These are phyloP conservation scores for Trametes elegans DNA, from an alignment of 768 basidiomycete genomes.

Conservation along the genomic window DNA sequence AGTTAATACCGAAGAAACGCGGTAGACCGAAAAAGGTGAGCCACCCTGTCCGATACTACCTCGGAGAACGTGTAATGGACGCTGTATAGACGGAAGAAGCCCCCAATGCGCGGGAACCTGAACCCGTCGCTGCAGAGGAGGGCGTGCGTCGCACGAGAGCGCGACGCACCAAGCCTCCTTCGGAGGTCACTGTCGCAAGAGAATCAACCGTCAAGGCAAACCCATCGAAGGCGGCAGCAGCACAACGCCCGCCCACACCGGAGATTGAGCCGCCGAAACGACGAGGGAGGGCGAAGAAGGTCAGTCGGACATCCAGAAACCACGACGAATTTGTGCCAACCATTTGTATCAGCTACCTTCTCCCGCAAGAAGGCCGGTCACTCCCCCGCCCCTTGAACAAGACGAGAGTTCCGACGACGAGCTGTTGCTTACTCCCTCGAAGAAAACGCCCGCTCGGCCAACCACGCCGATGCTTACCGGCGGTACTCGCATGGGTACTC, in stretches of 20 bases:
- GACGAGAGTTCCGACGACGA: slow-evolving; percentile 16
- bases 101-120: background rate
- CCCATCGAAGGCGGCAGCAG: too few species aligned
- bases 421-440: slow-evolving; percentile 12
- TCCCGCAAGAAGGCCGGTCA: background rate
- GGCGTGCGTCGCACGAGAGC: background rate
- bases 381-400: background rate
- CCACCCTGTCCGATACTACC: background rate
- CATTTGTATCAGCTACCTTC: background rate
- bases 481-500: slow-evolving; percentile 3
- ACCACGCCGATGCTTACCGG: slow-evolving; percentile 7
- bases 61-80: background rate
- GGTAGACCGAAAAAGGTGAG: background rate
- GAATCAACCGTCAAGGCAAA: too few species aligned
- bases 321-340: background rate
- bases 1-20: background rate
- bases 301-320: background rate
- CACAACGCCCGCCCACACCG: too few species aligned
- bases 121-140: background rate
- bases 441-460: background rate
- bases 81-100: background rate
- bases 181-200: background rate
- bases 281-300: background rate
- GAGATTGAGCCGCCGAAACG: background rate
- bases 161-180: background rate